A percentile compares a stretch with the other conserved stretches of the same genome.
These are phyloP conservation scores for Actinomortierella ambigua DNA, from an alignment of 371 early-diverging fungal genomes.

Conservation along the genomic window DNA sequence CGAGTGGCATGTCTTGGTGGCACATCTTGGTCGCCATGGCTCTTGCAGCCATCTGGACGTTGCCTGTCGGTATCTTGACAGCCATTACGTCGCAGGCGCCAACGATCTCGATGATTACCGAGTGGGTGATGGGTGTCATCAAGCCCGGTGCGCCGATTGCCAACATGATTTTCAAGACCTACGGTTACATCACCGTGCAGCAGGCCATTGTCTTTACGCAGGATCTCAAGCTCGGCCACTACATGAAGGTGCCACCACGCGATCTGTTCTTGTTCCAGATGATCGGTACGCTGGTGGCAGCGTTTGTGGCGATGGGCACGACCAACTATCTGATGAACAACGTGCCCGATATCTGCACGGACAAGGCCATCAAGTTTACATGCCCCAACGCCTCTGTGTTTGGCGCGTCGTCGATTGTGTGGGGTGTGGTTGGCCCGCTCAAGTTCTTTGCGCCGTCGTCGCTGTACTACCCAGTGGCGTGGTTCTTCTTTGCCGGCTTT, in stretches of 20 bases:
- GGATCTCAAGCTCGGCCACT: slow-evolving; percentile 67
- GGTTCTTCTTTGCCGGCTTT: slow-evolving; percentile 64
- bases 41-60: slow-evolving; percentile 66
- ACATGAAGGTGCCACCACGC: slow-evolving; percentile 71
- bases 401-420: slow-evolving; percentile 53
- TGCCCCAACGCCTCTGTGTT: slow-evolving; percentile 47
- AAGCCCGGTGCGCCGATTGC: slow-evolving; percentile 60
- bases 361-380: slow-evolving; percentile 42
- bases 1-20: slow-evolving; percentile 74
- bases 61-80: slow-evolving; percentile 82
- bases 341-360: slow-evolving; percentile 33
- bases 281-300: slow-evolving; percentile 58
- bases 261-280: slow-evolving; percentile 72
- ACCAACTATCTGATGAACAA: slow-evolving; percentile 36
- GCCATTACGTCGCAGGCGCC: slow-evolving; percentile 75
- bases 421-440: slow-evolving; percentile 80
- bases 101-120: slow-evolving; percentile 76
- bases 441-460: slow-evolving; percentile 69
- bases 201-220: slow-evolving; percentile 57
- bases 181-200: slow-evolving; percentile 60
- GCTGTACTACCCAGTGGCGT: slow-evolving; percentile 63
- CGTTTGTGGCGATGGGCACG: slow-evolving; percentile 52
- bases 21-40: slow-evolving; percentile 71
- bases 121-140: slow-evolving; percentile 66
- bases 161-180: slow-evolving; percentile 55